Percentiles rank a stretch among this genome's conserved stretches.
Evolutionary conservation across 2,329 filamentous ascomycete genomes (phyloP).

Genomic region (Chrysoporthe austroafricana): DNA sequence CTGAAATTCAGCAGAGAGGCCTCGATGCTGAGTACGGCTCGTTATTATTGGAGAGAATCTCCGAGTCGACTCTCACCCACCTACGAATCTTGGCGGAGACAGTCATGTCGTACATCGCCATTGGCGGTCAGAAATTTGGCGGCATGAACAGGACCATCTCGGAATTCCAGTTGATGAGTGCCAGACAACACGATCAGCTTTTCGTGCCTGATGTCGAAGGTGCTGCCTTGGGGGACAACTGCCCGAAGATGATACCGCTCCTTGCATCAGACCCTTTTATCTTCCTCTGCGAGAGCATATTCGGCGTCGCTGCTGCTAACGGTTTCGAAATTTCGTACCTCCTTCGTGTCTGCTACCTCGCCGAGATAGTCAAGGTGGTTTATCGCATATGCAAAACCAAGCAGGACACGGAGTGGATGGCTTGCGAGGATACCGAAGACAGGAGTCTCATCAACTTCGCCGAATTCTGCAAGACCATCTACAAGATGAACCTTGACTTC

Average conservation of each 20-base stretch:
- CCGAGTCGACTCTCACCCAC: conserved; percentile 82
- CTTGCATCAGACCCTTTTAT: conserved; percentile 74
- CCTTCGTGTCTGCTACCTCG: conserved; percentile 83
- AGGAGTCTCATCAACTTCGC: conserved; percentile 58
- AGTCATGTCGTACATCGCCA: conserved; percentile 78
- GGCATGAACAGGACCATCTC: conserved; percentile 64
- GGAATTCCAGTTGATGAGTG: conserved; percentile 70
- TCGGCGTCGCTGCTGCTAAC: conserved; percentile 70
- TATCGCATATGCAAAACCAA: conserved; percentile 61
- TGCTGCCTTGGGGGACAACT: neutral
- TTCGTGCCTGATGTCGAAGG: conserved; percentile 55
- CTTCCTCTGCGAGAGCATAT: conserved; percentile 79
- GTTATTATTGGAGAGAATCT: conserved; percentile 81
- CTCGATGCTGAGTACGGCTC: conserved; percentile 72
- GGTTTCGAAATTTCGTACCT: conserved; percentile 77
- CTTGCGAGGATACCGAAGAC: conserved; percentile 36
- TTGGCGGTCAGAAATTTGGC: conserved; percentile 69
- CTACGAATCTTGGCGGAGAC: conserved; percentile 89
- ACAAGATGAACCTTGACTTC: conserved; percentile 48
- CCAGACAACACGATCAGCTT: conserved; percentile 75
- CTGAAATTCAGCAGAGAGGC: conserved; percentile 91
- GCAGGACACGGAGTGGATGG: conserved; percentile 45
- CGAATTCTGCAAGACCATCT: conserved; percentile 56
- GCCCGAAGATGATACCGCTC: conserved; percentile 51
- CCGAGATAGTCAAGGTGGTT: conserved; percentile 85